Conservation (phyloP, 2,329 filamentous ascomycete genomes). For the Phaeosphaeria sp. region DNA sequence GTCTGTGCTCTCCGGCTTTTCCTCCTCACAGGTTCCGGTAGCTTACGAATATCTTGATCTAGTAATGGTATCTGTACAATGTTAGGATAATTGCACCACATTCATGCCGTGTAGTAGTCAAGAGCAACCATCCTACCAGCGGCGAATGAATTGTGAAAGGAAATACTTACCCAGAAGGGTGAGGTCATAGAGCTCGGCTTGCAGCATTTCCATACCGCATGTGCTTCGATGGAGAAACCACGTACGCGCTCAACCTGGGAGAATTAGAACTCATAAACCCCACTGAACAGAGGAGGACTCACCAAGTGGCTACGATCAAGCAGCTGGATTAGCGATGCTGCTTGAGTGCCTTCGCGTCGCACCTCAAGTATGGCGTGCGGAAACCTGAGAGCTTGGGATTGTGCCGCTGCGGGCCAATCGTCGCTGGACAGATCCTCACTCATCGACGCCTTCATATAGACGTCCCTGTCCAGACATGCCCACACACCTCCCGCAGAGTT, state of each 20-base stretch:
- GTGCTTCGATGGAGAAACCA: constrained; percentile 62
- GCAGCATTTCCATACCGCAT: constrained; percentile 59
- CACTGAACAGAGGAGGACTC: constrained; percentile 11
- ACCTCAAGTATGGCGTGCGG: constrained; percentile 61
- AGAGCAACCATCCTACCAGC: not conserved
- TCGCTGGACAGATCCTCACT: constrained; percentile 35
- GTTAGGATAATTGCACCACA: too few species aligned
- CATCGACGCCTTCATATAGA: constrained; percentile 49
- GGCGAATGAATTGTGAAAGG: not conserved
- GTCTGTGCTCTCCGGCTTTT: constrained; percentile 35
- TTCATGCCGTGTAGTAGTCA: not conserved
- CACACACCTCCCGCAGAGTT: constrained; percentile 52
- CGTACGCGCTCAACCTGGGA: constrained; percentile 56
- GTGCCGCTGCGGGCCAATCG: constrained; percentile 39
- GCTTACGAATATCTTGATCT: constrained; percentile 60
- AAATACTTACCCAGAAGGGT: constrained; percentile 56
- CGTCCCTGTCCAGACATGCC: constrained; percentile 57
- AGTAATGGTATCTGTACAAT: constrained; percentile 49
- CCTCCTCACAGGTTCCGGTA: constrained; percentile 50
- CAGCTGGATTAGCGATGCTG: constrained; percentile 48
- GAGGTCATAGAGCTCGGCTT: constrained; percentile 53
- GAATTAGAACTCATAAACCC: constrained; percentile 25
- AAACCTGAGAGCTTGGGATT: constrained; percentile 44
- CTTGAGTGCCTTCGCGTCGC: constrained; percentile 54
- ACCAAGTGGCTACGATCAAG: constrained; percentile 59